A percentile compares a stretch with the other conserved stretches of the same genome.
Evolutionary conservation across 371 early-diverging fungal species (phyloP).

Genomic region (Apophysomyces trapeziformis): DNA sequence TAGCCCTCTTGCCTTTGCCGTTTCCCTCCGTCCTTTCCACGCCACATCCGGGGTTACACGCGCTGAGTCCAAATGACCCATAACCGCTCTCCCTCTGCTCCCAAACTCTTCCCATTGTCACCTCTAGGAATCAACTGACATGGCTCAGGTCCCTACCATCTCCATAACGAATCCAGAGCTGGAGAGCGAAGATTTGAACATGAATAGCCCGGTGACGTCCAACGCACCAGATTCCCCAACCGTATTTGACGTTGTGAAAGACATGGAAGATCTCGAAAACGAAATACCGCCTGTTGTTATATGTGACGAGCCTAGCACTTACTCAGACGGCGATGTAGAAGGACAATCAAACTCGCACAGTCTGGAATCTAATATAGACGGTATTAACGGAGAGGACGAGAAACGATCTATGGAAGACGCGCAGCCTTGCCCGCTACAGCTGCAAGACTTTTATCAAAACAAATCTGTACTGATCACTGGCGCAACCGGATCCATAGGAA

Average conservation of each 20-base stretch:
- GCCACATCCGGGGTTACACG: constrained; percentile 11
- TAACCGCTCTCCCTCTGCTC: neutral
- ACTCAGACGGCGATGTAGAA: constrained; percentile 1
- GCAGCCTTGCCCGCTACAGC: constrained; percentile 4
- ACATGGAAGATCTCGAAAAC: constrained; percentile 36
- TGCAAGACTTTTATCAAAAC: constrained; percentile 36
- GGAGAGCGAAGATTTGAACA: constrained; percentile 37
- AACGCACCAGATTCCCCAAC: constrained; percentile 47
- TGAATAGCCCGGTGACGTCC: constrained; percentile 31
- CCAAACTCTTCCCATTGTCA: constrained; percentile 12
- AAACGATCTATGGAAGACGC: neutral
- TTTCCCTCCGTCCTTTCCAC: neutral
- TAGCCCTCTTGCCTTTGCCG: neutral
- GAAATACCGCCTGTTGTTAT: constrained; percentile 24
- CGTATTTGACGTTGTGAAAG: constrained; percentile 49
- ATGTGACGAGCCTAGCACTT: constrained; percentile 14
- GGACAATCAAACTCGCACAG: constrained; percentile 3
- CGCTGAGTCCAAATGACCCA: constrained; percentile 7
- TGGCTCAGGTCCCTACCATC: constrained; percentile 50
- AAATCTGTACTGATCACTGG: constrained; percentile 62
- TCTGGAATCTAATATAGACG: neutral
- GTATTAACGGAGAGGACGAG: constrained; percentile 7
- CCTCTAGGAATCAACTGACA: constrained; percentile 14
- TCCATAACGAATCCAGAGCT: constrained; percentile 52
- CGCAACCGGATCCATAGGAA: constrained; percentile 68